Evolutionary conservation across 2,329 filamentous ascomycete genomes (phyloP).

Genomic region (Claviceps africana): DNA sequence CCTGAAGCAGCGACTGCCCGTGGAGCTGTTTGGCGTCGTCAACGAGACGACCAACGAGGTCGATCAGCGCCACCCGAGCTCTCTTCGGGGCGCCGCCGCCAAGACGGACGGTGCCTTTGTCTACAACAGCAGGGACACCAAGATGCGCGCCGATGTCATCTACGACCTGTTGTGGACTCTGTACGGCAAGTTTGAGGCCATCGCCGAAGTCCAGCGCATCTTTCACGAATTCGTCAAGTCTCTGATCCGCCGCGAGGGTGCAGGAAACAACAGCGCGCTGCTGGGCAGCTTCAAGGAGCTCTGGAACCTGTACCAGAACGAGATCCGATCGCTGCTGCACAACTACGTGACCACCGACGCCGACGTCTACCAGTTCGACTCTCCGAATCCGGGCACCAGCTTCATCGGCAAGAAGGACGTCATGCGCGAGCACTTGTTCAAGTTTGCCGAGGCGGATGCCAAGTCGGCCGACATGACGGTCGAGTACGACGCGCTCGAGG

Average conservation of each 20-base stretch:
- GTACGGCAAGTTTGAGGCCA: slow-evolving; percentile 94
- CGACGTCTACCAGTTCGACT: slow-evolving; percentile 52
- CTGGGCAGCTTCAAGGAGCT: slow-evolving; percentile 87
- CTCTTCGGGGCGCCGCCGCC: slow-evolving; percentile 43
- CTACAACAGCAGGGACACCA: slow-evolving; percentile 55
- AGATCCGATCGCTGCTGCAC: slow-evolving; percentile 85
- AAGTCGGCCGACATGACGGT: slow-evolving; percentile 66
- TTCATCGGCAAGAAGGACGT: slow-evolving; percentile 32
- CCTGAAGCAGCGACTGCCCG: slow-evolving; percentile 82
- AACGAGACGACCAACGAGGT: slow-evolving; percentile 92
- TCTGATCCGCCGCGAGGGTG: slow-evolving; percentile 69
- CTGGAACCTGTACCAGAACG: slow-evolving; percentile 96
- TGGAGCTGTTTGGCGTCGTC: slow-evolving; percentile 86
- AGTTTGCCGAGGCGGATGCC: slow-evolving; percentile 68
- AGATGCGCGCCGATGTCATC: slow-evolving; percentile 70
- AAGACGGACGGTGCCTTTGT: slow-evolving; percentile 45
- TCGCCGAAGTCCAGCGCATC: slow-evolving; percentile 86
- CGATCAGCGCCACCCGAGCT: slow-evolving; percentile 80
- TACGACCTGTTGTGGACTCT: slow-evolving; percentile 84
- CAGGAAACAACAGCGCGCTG: slow-evolving; percentile 48
- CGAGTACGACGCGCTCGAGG: slow-evolving; percentile 79
- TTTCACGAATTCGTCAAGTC: slow-evolving; percentile 85
- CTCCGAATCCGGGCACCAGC: slow-evolving; percentile 33
- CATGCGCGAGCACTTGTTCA: slow-evolving; percentile 59
- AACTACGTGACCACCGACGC: slow-evolving; percentile 93